A percentile compares a stretch with the other conserved stretches of the same genome.
These are phyloP conservation scores for Colletotrichum sublineola DNA, from an alignment of 2,329 filamentous ascomycete genomes.

Conservation along the genomic window DNA sequence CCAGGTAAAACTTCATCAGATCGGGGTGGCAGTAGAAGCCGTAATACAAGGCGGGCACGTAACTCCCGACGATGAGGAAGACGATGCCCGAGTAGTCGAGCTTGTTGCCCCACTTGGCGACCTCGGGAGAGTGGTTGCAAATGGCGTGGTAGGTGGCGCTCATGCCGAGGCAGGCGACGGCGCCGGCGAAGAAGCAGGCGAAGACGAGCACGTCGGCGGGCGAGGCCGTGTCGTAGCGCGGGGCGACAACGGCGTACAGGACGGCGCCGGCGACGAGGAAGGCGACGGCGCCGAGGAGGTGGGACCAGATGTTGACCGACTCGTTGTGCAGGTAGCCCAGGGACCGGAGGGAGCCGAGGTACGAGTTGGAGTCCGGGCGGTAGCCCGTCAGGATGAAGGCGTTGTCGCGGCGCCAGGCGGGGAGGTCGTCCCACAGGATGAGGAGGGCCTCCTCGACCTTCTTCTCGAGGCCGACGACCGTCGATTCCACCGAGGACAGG, in stretches of 20 bases:
- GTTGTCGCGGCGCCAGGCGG: constrained; percentile 72
- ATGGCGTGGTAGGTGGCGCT: constrained; percentile 89
- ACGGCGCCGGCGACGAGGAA: constrained; percentile 65
- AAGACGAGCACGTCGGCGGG: constrained; percentile 78
- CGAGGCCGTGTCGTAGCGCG: constrained; percentile 75
- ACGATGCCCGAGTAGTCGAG: constrained; percentile 97
- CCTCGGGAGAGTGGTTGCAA: constrained; percentile 83
- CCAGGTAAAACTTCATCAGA: constrained; percentile 79
- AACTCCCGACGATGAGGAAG: constrained; percentile 89
- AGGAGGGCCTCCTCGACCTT: constrained; percentile 58
- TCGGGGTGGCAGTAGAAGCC: constrained; percentile 80
- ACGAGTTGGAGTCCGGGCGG: constrained; percentile 64
- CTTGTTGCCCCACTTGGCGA: constrained; percentile 89
- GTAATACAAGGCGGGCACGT: constrained; percentile 89
- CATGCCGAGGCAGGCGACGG: constrained; percentile 80
- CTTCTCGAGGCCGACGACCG: constrained; percentile 49
- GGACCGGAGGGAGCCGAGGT: constrained; percentile 59
- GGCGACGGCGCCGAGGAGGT: constrained; percentile 73
- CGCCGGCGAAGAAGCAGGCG: constrained; percentile 82
- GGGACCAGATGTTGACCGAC: constrained; percentile 74
- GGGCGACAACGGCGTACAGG: constrained; percentile 69
- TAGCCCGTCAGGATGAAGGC: constrained; percentile 68
- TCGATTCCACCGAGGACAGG: constrained; percentile 48
- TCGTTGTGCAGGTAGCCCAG: constrained; percentile 72
- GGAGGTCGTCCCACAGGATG: constrained; percentile 70